Evolutionary conservation across 768 basidiomycete species (phyloP), one percentile per base, ranked within the genome.

Genomic region (Boletus sp.): DNA sequence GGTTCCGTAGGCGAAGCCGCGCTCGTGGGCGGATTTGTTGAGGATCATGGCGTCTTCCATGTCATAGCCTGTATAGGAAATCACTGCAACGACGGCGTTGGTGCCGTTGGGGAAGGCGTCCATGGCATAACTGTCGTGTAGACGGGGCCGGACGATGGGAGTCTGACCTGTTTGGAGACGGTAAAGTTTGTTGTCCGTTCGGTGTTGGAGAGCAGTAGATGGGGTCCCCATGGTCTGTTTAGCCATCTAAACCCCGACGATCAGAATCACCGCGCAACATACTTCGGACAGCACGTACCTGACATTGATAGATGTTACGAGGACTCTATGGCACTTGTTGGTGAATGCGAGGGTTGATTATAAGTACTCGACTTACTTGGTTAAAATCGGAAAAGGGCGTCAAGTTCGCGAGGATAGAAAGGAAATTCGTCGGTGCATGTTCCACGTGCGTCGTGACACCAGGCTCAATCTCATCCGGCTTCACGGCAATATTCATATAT

Each of bases 11-110:
- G 81, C 94, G 68, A 99, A 99, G 0, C 97, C 97, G 32, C 97
- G 88, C 74, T 99, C 97, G 68, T 99, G 94, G 3, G 93, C 88
- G 1, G 95, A 98, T 74, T 99, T 99, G 73, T 99, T 99, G 48
- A 99, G 76, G 62, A 99, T 99, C 97, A 99, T 99, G 61, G 97
- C 97, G 64, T 99, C 97, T 75, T 99, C 97, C 97, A 99, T 99
- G 71, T 99, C 97, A 72, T 99, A 99, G 4, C 97, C 97, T 4
- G 97, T 99, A 69, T 99, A 99, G 1, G 97, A 99, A 64, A 99
- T 98, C 66, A 99, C 97, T n/a, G 97, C 97, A 46, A 99, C 97
- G 55, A 99, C 79, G 19, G 97, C 97, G 70, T 99, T 99, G 42
- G 90, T 98, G 15, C 97, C 97, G 64, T 95, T 98, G 2, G 97